A percentile compares a stretch with the other conserved stretches of the same genome.
phyloP scores from a whole-genome alignment of 352 stramenopile genomes.

The Globisporangium sylvaticum region DNA sequence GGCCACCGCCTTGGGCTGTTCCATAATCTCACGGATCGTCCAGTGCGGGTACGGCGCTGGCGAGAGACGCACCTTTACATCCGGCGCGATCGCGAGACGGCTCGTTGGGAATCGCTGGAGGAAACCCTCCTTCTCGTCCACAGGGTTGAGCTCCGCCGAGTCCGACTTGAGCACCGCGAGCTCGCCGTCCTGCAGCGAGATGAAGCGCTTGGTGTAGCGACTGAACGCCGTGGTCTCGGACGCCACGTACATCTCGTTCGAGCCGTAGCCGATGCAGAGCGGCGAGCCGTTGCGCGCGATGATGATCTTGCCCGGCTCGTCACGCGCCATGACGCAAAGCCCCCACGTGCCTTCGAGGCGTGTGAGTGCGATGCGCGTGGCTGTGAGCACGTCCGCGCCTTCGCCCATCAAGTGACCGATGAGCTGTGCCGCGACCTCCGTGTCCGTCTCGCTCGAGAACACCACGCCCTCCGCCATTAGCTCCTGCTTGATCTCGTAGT shows the following conservation, averaged over 20 bases:
- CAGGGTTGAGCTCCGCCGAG: slow-evolving; percentile 90
- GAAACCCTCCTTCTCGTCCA: slow-evolving; percentile 73
- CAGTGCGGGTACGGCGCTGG: slow-evolving; percentile 95
- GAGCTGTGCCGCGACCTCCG: slow-evolving; percentile 97
- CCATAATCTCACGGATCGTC: slow-evolving; percentile 94
- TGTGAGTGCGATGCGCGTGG: slow-evolving; percentile 87
- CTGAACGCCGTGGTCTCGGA: slow-evolving; percentile 93
- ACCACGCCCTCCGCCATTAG: slow-evolving; percentile 82
- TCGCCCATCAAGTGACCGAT: slow-evolving; percentile 92
- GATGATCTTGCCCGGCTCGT: slow-evolving; percentile 94
- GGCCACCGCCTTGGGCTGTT: slow-evolving; percentile 96
- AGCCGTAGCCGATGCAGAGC: slow-evolving; percentile 87
- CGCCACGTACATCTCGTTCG: slow-evolving; percentile 95
- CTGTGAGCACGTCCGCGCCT: slow-evolving; percentile 76
- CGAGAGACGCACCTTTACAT: slow-evolving; percentile 93
- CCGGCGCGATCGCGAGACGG: slow-evolving; percentile 87
- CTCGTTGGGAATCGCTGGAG: slow-evolving; percentile 84
- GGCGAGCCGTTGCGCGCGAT: slow-evolving; percentile 97
- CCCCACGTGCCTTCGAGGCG: slow-evolving; percentile 96
- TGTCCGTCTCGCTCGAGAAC: slow-evolving; percentile 97
- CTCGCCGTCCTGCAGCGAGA: slow-evolving; percentile 95
- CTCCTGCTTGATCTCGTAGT: slow-evolving; percentile 89
- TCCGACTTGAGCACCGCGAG: slow-evolving; percentile 94
- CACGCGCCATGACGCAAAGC: slow-evolving; percentile 90
- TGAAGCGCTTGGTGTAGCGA: slow-evolving; percentile 97